A percentile compares a stretch with the other conserved stretches of the same genome.
These are phyloP conservation scores for Angomonas ambiguus DNA, from an alignment of 208 protist genomes.

Conservation along the genomic window DNA sequence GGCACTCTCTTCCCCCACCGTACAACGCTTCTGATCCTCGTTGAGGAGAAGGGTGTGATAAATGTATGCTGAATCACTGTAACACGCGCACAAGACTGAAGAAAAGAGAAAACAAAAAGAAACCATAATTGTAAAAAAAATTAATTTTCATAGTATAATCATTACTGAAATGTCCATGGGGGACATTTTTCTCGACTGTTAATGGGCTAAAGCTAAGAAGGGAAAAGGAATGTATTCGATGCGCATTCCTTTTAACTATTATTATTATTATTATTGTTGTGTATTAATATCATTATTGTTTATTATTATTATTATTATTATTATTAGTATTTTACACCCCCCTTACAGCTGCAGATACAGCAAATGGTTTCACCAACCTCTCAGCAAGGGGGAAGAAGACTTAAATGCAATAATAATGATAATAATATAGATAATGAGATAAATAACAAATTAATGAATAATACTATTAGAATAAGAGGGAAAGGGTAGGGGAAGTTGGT, in stretches of 20 bases:
- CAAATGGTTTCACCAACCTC: too few species aligned
- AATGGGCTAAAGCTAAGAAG: slow-evolving; percentile 23
- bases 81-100: too few species aligned
- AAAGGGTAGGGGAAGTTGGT: background rate
- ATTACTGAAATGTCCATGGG: slow-evolving; percentile 23
- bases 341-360: too few species aligned
- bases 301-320: too few species aligned
- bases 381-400: slow-evolving; percentile 7
- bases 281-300: background rate
- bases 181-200: background rate
- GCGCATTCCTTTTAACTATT: slow-evolving; percentile 7
- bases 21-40: too few species aligned
- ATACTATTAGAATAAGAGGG: too few species aligned
- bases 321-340: too few species aligned
- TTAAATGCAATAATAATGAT: background rate
- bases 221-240: slow-evolving; percentile 8
- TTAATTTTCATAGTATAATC: slow-evolving; percentile 10
- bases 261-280: background rate
- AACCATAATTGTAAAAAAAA: background rate
- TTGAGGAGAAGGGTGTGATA: too few species aligned
- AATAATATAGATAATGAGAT: background rate
- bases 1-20: slow-evolving; percentile 1
- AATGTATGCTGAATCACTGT: too few species aligned
- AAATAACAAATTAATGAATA: slow-evolving; percentile 1
- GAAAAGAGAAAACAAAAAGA: too few species aligned